Evolutionary conservation across 208 protist genomes (phyloP).

Genomic region (Acanthamoeba lenticulata): DNA sequence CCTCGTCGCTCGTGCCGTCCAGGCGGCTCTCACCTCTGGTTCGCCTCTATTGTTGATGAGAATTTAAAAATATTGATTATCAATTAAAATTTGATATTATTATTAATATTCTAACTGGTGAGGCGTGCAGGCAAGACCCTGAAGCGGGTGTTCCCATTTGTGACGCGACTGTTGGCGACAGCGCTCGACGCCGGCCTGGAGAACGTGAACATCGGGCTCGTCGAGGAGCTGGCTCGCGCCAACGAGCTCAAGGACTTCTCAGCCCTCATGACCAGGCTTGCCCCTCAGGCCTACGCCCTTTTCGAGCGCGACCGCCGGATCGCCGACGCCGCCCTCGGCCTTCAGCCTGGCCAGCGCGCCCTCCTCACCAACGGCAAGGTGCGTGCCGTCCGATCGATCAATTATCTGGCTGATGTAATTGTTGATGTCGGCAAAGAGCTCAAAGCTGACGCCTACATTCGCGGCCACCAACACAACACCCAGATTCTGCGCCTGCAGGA

Average conservation of each 20-base stretch:
- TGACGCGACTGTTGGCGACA: neutral
- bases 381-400: no score
- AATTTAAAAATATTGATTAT: no score
- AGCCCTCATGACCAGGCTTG: neutral
- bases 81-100: no score
- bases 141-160: conserved; percentile 32
- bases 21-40: conserved; percentile 4
- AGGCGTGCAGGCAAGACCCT: conserved; percentile 45
- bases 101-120: no score
- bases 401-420: no score
- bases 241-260: conserved; percentile 25
- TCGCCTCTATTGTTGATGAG: no score
- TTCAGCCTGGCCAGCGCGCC: neutral
- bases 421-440: no score
- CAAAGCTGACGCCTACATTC: no score
- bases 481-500: neutral
- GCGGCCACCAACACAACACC: neutral
- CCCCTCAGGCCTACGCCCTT: neutral
- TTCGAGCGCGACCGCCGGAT: neutral
- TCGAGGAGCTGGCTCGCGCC: neutral
- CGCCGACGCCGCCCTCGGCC: neutral
- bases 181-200: neutral
- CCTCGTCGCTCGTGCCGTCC: neutral
- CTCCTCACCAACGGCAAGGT: conserved; percentile 23
- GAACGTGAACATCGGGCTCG: neutral